A percentile compares a stretch with the other conserved stretches of the same genome.
Conservation (phyloP, 192 early-diverging fungal genomes). For the Coemansia sp. region DNA sequence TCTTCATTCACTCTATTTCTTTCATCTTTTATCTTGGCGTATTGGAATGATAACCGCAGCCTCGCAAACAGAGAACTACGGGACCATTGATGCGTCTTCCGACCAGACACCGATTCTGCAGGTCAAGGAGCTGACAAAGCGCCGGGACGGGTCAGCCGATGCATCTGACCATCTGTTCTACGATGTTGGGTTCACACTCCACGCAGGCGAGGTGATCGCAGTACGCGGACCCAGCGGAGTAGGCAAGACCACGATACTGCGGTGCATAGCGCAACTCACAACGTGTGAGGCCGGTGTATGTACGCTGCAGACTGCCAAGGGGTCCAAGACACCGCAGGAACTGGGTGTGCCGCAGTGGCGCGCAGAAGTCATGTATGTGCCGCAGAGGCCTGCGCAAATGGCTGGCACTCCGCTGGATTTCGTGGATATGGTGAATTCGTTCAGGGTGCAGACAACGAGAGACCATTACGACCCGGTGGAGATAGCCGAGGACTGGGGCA, state of each 20-base stretch:
- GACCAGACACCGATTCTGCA: constrained; percentile 21
- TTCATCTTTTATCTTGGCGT: neutral
- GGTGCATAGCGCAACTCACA: constrained; percentile 76
- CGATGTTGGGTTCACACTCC: constrained; percentile 58
- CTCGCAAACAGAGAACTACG: constrained; percentile 14
- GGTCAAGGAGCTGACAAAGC: constrained; percentile 45
- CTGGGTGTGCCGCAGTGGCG: constrained; percentile 74
- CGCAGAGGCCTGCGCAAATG: constrained; percentile 72
- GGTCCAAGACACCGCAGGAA: constrained; percentile 45
- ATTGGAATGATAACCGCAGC: neutral
- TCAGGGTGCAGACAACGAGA: constrained; percentile 51
- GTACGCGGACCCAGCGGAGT: constrained; percentile 73
- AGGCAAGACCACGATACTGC: constrained; percentile 83
- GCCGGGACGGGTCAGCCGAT: constrained; percentile 20
- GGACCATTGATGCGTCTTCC: constrained; percentile 9
- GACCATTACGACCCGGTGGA: constrained; percentile 62
- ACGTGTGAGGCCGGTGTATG: constrained; percentile 63
- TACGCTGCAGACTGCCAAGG: constrained; percentile 41
- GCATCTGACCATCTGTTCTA: constrained; percentile 49
- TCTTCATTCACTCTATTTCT: neutral
- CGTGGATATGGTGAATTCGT: constrained; percentile 59
- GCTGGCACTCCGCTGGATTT: constrained; percentile 75
- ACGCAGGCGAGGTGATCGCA: constrained; percentile 59
- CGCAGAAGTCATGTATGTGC: constrained; percentile 82
- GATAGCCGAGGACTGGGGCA: constrained; percentile 68